These are phyloP conservation scores for Phytophthora aleatoria DNA, from an alignment of 352 stramenopile genomes.

Conservation along the genomic window DNA sequence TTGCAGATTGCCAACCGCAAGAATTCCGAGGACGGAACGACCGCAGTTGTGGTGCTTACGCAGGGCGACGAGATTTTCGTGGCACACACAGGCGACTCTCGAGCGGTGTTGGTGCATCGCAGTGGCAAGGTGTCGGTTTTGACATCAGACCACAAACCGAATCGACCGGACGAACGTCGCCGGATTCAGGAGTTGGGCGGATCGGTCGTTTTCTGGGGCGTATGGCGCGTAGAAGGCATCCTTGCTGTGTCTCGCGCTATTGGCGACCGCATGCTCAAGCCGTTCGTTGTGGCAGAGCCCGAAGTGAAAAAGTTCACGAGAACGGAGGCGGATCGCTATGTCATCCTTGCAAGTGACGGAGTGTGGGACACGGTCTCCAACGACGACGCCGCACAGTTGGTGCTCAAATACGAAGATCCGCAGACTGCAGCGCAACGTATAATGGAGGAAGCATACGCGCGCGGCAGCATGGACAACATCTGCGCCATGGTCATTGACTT, in stretches of 20 bases:
- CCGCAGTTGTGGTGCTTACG: conserved; percentile 85
- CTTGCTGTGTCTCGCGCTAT: conserved; percentile 93
- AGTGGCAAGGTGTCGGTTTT: conserved; percentile 77
- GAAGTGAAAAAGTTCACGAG: conserved; percentile 80
- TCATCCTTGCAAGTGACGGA: conserved; percentile 91
- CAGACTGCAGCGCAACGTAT: conserved; percentile 78
- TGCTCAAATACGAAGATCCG: conserved; percentile 67
- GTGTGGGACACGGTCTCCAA: conserved; percentile 93
- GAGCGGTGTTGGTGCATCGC: conserved; percentile 87
- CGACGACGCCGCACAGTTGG: conserved; percentile 79
- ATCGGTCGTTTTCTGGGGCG: conserved; percentile 90
- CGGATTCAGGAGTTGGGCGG: conserved; percentile 90
- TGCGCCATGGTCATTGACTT: conserved; percentile 92
- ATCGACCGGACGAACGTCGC: conserved; percentile 88
- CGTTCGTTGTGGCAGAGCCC: conserved; percentile 91
- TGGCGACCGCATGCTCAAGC: conserved; percentile 92
- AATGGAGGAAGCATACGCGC: conserved; percentile 86
- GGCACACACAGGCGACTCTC: conserved; percentile 90
- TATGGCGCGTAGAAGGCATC: conserved; percentile 94
- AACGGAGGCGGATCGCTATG: conserved; percentile 72
- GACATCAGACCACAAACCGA: conserved; percentile 92
- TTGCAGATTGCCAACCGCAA: conserved; percentile 81
- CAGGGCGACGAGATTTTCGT: conserved; percentile 82
- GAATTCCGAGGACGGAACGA: conserved; percentile 90
- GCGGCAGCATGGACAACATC: conserved; percentile 91